Conservation (phyloP, 2,329 filamentous ascomycete genomes). For the Colletotrichum trifolii region DNA sequence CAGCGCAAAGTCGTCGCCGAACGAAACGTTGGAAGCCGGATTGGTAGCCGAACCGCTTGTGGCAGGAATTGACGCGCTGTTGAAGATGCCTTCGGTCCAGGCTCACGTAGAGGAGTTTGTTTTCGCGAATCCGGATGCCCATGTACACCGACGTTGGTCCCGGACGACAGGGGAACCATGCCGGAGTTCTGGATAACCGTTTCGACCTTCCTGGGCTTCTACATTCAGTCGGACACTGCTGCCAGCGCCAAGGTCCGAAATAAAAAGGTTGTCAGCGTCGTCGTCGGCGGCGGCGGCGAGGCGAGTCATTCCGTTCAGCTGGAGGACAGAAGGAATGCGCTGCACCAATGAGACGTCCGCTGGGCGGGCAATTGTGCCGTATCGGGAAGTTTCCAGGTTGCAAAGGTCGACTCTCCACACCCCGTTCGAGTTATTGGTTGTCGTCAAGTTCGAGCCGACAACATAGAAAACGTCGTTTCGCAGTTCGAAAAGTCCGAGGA, state of each 20-base stretch:
- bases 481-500: conserved; percentile 38
- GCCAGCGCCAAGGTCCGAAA: conserved; percentile 38
- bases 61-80: conserved; percentile 7
- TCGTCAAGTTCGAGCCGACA: conserved; percentile 34
- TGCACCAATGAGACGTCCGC: conserved; percentile 28
- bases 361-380: not conserved
- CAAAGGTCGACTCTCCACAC: conserved; percentile 36
- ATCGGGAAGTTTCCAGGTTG: conserved; percentile 5
- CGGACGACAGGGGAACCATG: conserved; percentile 5
- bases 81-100: conserved; percentile 19
- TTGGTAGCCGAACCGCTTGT: not conserved
- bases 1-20: conserved; percentile 27
- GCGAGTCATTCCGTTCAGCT: conserved; percentile 40
- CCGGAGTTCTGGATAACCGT: conserved; percentile 34
- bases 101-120: conserved; percentile 19
- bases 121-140: conserved; percentile 11
- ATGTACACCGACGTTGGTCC: conserved; percentile 9
- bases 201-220: conserved; percentile 30
- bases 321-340: conserved; percentile 22
- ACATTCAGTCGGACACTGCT: conserved; percentile 37
- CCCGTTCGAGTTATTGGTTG: conserved; percentile 15
- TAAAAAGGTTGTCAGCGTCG: conserved; percentile 36
- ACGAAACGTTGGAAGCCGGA: conserved; percentile 8
- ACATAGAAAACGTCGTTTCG: conserved; percentile 38
- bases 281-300: conserved; percentile 32